Base-by-base conservation (phyloP, 805 yeast genomes). In the Saturnispora mendoncae region DNA sequence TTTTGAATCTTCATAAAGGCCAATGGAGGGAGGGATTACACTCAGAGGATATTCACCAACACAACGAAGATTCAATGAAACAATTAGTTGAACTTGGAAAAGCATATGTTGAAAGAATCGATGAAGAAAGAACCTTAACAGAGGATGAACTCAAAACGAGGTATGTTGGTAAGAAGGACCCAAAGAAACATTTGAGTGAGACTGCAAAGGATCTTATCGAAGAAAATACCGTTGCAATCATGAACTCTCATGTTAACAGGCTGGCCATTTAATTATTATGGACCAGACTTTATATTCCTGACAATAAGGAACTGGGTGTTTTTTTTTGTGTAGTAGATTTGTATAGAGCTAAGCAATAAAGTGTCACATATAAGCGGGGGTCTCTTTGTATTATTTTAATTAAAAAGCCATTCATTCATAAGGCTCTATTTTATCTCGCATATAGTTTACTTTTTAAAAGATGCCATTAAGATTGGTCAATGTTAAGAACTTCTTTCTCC, bases 131-230 rank as follows among this genome's bases (percentile, higher is more conserved):
- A 59, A 95, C 84, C 49, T 68, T 92, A 51, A 68, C 78, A 35
- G 94, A 84, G 54, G 95, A 85, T 31, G 92, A 88, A 62, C 73
- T 90, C 52, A 86, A 85, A 63, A 90, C 96, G 6, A 79, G 98
- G 59, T 94, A 90, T 57, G 97, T 92, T 28, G 99, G 99, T 53
- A 88, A 86, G 60, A 97, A 90, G 65, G 98, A 92, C 63, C 99
- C 99, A 32, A 92, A 94, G 77, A 92, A 90, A 68, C 99, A 92
- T 67, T 70, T 92, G 54, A 74, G 81, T 36, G 96, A 85, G 48
- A 84, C 94, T 0, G 94, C 95, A 9, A 94, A 85, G 50, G 68
- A 71, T 46, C 69, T 85, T 39, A 76, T 94, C 53, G 98, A 92
- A 62, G 92, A 85, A 40, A 94, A 92, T 58, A 80, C 92, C 37